A percentile compares a stretch with the other conserved stretches of the same genome.
Evolutionary conservation across 148 eudicot genomes (phyloP).

Genomic region (Linanthus parryae): DNA sequence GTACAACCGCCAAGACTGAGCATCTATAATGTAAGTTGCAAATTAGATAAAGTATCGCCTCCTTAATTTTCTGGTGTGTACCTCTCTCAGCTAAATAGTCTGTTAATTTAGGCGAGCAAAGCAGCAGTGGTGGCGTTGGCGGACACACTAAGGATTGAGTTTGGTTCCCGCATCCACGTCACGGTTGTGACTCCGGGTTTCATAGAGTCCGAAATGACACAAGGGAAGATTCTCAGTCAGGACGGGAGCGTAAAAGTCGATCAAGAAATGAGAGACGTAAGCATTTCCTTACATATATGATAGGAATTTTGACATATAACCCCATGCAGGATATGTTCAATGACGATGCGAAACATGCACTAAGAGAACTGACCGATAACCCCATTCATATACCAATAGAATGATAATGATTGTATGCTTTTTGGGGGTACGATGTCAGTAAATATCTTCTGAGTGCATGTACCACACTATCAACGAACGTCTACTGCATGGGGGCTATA

Average conservation of each 20-base stretch:
- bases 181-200: slow-evolving; percentile 53
- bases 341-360: not conserved
- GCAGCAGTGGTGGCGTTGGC: slow-evolving; percentile 44
- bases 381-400: too few species aligned
- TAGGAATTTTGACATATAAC: not conserved
- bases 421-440: too few species aligned
- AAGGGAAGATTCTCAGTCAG: not conserved
- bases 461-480: too few species aligned
- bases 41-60: not conserved
- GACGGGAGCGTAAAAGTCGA: too few species aligned
- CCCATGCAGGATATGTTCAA: not conserved
- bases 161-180: slow-evolving; percentile 36
- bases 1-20: slow-evolving; percentile 36
- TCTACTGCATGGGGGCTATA: too few species aligned
- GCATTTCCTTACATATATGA: slow-evolving; percentile 5
- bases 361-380: too few species aligned
- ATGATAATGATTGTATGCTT: too few species aligned
- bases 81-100: not conserved
- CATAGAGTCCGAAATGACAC: slow-evolving; percentile 53
- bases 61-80: not conserved
- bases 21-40: slow-evolving; percentile 29
- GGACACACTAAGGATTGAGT: slow-evolving; percentile 47
- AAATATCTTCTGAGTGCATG: too few species aligned
- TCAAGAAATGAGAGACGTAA: too few species aligned
- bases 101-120: slow-evolving; percentile 46